These are phyloP conservation scores for Cerioporus squamosus DNA, from an alignment of 1,284 basidiomycete genomes.

Conservation along the genomic window DNA sequence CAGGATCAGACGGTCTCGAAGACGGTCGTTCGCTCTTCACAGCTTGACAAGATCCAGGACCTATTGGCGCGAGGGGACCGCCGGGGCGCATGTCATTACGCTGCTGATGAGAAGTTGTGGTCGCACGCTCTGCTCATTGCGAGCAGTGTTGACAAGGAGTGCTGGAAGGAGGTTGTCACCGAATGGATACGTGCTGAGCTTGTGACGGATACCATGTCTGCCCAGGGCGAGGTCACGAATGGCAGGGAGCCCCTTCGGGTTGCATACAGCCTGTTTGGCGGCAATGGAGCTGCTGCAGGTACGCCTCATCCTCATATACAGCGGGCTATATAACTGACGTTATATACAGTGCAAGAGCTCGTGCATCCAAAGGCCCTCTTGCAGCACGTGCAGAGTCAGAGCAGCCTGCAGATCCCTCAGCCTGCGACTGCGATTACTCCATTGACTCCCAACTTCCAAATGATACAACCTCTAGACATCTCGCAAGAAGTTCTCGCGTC, in stretches of 20 bases:
- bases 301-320: slow-evolving; percentile 28
- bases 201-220: slow-evolving; percentile 37
- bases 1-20: slow-evolving; percentile 29
- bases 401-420: slow-evolving; percentile 44
- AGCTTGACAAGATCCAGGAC: slow-evolving; percentile 80
- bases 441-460: slow-evolving; percentile 65
- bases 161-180: slow-evolving; percentile 90
- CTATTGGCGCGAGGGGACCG: slow-evolving; percentile 86
- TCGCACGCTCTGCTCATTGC: slow-evolving; percentile 96
- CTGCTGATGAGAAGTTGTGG: slow-evolving; percentile 90
- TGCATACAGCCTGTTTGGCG: slow-evolving; percentile 87
- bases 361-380: slow-evolving; percentile 62
- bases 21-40: slow-evolving; percentile 51
- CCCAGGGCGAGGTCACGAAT: slow-evolving; percentile 36
- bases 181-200: slow-evolving; percentile 89
- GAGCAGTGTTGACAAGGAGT: slow-evolving; percentile 90
- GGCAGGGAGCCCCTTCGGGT: slow-evolving; percentile 79
- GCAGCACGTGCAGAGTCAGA: slow-evolving; percentile 30
- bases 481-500: slow-evolving; percentile 64
- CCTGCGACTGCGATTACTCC: slow-evolving; percentile 54
- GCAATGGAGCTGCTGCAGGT: slow-evolving; percentile 81
- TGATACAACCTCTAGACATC: slow-evolving; percentile 47
- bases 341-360: slow-evolving; percentile 72
- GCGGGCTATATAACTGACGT: neutral
- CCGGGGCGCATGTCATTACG: slow-evolving; percentile 86